Percentiles rank a stretch among this genome's conserved stretches.
phyloP scores from a whole-genome alignment of 2,329 filamentous ascomycete species.

The Botryotinia calthae region DNA sequence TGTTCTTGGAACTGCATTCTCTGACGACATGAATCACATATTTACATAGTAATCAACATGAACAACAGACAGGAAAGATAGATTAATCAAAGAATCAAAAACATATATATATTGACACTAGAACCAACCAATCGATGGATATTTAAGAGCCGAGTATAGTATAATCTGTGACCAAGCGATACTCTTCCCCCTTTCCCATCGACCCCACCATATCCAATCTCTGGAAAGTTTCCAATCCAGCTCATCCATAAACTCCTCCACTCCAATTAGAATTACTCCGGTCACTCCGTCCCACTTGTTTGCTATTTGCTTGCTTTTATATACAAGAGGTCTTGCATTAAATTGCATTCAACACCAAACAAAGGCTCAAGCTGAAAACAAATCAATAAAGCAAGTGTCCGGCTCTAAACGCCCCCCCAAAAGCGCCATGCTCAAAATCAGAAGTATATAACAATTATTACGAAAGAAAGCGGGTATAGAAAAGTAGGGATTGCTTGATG shows the following conservation, averaged over 20 bases:
- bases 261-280: not conserved
- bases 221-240: not conserved
- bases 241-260: not conserved
- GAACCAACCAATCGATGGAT: not conserved
- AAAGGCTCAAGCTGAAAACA: not conserved
- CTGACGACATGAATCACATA: not conserved
- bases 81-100: not conserved
- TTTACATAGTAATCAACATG: not conserved
- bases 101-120: not conserved
- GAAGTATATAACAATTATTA: not conserved
- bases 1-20: not conserved
- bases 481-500: constrained; percentile 2
- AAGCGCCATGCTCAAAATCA: constrained; percentile 9
- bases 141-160: not conserved
- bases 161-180: not conserved
- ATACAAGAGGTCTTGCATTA: not conserved
- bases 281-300: not conserved
- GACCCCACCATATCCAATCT: not conserved
- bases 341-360: not conserved
- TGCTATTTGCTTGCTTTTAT: not conserved
- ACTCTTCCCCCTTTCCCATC: not conserved
- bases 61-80: not conserved
- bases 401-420: not conserved
- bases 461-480: constrained; percentile 11
- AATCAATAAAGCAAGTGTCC: not conserved